These are phyloP conservation scores for Kwoniella sp. DNA, from an alignment of 768 basidiomycete genomes.

Conservation along the genomic window DNA sequence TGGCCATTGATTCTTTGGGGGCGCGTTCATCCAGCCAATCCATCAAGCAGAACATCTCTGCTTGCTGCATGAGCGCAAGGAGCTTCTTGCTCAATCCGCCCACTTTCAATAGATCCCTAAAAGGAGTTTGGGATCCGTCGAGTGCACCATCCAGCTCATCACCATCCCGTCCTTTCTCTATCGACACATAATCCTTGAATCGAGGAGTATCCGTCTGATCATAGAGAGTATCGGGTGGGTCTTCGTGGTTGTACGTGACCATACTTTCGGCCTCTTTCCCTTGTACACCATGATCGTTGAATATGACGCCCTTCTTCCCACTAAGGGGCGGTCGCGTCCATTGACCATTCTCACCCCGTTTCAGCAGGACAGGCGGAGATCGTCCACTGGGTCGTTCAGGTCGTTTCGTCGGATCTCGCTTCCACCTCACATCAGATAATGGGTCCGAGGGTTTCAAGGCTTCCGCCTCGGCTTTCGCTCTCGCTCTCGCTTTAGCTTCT, in stretches of 20 bases:
- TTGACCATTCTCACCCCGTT: constrained; percentile 7
- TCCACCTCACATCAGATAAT: constrained; percentile 1
- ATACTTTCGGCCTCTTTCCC: constrained; percentile 10
- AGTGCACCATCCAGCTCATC: not conserved
- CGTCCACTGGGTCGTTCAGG: constrained; percentile 18
- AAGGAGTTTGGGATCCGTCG: constrained; percentile 14
- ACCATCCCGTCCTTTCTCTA: constrained; percentile 1
- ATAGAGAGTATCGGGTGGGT: constrained; percentile 8
- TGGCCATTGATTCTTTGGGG: not conserved
- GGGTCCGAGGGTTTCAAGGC: not conserved
- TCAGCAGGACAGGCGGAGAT: constrained; percentile 8
- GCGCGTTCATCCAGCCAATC: constrained; percentile 6
- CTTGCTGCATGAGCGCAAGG: not conserved
- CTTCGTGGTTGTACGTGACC: constrained; percentile 2
- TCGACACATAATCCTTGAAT: constrained; percentile 1
- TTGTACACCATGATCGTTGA: constrained; percentile 11
- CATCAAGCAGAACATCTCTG: constrained; percentile 6
- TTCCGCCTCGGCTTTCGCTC: not conserved
- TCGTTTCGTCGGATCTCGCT: constrained; percentile 12
- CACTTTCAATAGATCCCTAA: not conserved
- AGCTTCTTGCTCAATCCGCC: constrained; percentile 9
- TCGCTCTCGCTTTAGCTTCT: not conserved
- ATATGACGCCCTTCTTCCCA: constrained; percentile 8
- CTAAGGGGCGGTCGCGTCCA: constrained; percentile 7
- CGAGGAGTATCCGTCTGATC: not conserved